phyloP scores from a whole-genome alignment of 2,329 filamentous ascomycete species.

The Magnaporthiopsis poae region DNA sequence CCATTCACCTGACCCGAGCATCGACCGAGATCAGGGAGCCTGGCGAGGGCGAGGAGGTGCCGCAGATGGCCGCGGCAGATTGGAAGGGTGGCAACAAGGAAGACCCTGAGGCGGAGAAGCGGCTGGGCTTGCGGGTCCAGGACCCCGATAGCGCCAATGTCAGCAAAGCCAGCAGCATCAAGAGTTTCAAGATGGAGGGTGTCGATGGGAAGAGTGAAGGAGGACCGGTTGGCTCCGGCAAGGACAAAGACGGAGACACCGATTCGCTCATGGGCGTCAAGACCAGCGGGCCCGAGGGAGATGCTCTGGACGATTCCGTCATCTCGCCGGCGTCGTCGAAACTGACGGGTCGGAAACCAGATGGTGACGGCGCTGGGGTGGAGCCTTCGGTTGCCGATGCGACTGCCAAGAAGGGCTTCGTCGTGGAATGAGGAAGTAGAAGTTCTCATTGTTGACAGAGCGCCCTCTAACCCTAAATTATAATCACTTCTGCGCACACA shows the following conservation, averaged over 20 bases:
- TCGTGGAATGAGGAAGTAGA: slow-evolving; percentile 10
- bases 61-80: slow-evolving; percentile 59
- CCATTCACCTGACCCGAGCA: not conserved
- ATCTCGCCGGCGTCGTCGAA: not conserved
- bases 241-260: slow-evolving; percentile 12
- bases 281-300: slow-evolving; percentile 19
- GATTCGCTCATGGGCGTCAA: slow-evolving; percentile 20
- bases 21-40: slow-evolving; percentile 48
- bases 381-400: slow-evolving; percentile 7
- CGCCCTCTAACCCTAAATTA: too few relatives aligned
- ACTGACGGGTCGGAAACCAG: not conserved
- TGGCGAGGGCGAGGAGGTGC: slow-evolving; percentile 54
- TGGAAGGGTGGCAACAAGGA: slow-evolving; percentile 56
- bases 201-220: not conserved
- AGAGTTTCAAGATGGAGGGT: slow-evolving; percentile 23
- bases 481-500: too few relatives aligned
- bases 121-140: slow-evolving; percentile 57
- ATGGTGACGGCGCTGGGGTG: not conserved
- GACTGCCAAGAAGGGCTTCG: slow-evolving; percentile 14
- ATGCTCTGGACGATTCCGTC: slow-evolving; percentile 14
- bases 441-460: too few relatives aligned
- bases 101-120: slow-evolving; percentile 44
- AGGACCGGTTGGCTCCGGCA: not conserved
- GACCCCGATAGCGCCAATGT: slow-evolving; percentile 56
- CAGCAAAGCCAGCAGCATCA: slow-evolving; percentile 63